Evolutionary conservation across 1,284 basidiomycete genomes (phyloP).

Genomic region (Boletus sp.): DNA sequence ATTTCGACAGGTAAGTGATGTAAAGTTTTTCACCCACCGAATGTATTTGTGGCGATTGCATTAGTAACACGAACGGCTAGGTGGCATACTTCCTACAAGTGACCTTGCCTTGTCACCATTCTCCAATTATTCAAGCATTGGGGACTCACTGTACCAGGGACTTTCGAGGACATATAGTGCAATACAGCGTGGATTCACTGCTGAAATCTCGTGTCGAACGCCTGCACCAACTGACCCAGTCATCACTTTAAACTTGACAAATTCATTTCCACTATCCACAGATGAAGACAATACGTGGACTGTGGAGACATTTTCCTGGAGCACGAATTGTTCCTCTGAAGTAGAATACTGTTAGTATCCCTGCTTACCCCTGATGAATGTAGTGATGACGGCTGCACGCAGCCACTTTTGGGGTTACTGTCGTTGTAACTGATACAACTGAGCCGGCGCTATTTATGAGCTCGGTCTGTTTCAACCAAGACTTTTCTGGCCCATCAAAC

Average conservation of each 20-base stretch:
- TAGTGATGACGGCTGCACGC: neutral
- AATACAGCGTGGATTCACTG: neutral
- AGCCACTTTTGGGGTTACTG: neutral
- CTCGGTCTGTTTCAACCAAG: constrained; percentile 2
- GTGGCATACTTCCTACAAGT: neutral
- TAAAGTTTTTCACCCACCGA: neutral
- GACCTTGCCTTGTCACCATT: neutral
- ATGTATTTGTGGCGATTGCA: too few relatives aligned
- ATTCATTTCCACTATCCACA: neutral
- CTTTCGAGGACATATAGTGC: neutral
- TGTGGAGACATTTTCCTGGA: neutral
- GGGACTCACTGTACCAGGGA: neutral
- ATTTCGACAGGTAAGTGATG: neutral
- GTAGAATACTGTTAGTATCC: neutral
- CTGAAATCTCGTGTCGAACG: neutral
- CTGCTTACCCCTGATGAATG: too few relatives aligned
- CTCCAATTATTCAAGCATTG: neutral
- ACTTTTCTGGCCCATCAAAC: neutral
- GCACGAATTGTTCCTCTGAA: neutral
- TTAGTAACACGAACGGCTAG: neutral
- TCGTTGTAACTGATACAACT: too few relatives aligned
- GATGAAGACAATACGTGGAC: neutral
- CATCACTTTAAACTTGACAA: neutral
- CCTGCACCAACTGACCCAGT: neutral
- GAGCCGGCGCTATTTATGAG: neutral